Conservation (phyloP, 2,329 filamentous ascomycete genomes). For the Fusarium dimerum region DNA sequence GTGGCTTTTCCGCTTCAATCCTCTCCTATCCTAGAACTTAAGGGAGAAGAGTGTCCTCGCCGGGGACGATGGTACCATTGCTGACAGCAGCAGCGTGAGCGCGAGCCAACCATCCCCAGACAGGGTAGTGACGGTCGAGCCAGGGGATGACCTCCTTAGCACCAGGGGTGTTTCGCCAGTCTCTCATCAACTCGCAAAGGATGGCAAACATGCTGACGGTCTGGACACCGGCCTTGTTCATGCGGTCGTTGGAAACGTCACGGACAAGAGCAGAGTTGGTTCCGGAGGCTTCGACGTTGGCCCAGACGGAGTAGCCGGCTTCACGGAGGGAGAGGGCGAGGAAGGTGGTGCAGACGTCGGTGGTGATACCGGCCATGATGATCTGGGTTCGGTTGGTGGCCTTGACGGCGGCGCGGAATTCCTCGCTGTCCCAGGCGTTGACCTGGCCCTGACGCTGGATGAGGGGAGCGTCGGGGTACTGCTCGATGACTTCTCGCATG, state of each 20-base stretch:
- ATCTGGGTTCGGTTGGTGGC: constrained; percentile 69
- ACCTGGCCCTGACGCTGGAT: constrained; percentile 72
- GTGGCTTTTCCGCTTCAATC: no score
- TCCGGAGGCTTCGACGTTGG: constrained; percentile 70
- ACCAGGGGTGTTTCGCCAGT: constrained; percentile 62
- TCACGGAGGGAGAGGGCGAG: constrained; percentile 70
- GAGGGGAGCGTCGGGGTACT: constrained; percentile 67
- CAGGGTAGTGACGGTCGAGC: constrained; percentile 65
- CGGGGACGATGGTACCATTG: constrained; percentile 59
- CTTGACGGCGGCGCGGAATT: constrained; percentile 66
- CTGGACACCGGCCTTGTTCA: constrained; percentile 67
- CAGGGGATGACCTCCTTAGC: constrained; percentile 60
- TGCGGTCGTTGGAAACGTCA: constrained; percentile 65
- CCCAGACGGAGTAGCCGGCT: constrained; percentile 72
- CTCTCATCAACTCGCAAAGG: constrained; percentile 68
- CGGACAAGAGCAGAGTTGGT: constrained; percentile 63
- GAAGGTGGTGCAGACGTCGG: constrained; percentile 76
- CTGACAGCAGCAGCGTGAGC: constrained; percentile 60
- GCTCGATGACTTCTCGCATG: constrained; percentile 66
- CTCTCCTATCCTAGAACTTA: not conserved
- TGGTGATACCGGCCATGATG: constrained; percentile 71
- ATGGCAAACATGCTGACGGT: constrained; percentile 64
- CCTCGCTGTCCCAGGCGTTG: constrained; percentile 73
- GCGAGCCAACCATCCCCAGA: constrained; percentile 64
- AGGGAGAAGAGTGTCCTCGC: constrained; percentile 44